These are phyloP conservation scores for Trichomonas vaginalis DNA, from an alignment of 208 protist genomes.

Conservation along the genomic window DNA sequence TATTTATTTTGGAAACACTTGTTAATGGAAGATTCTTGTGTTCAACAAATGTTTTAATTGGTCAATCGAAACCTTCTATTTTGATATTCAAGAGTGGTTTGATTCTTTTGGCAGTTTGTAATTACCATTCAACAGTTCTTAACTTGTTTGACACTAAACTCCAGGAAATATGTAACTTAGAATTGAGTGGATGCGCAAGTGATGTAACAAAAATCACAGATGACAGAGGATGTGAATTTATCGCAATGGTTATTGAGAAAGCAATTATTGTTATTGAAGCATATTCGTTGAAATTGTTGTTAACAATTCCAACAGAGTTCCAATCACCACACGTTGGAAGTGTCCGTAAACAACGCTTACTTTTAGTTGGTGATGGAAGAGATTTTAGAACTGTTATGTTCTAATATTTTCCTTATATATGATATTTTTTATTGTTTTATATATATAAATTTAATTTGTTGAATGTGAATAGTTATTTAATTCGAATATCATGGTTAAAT, in stretches of 20 bases:
- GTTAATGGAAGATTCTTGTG: not conserved
- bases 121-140: not conserved
- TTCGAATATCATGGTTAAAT: no score
- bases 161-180: not conserved
- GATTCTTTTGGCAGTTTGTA: not conserved
- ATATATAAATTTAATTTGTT: no score
- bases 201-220: not conserved
- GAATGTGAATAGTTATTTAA: no score
- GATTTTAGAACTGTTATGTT: not conserved
- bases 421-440: no score
- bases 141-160: not conserved
- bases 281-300: not conserved
- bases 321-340: not conserved
- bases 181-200: not conserved
- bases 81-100: not conserved
- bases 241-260: not conserved
- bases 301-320: not conserved
- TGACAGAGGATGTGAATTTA: not conserved
- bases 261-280: not conserved
- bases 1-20: not conserved
- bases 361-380: not conserved
- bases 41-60: not conserved
- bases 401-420: no score
- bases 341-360: not conserved
- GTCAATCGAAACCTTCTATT: not conserved